phyloP scores from a whole-genome alignment of 495 filamentous ascomycete genomes.

The Neurospora hispaniola region DNA sequence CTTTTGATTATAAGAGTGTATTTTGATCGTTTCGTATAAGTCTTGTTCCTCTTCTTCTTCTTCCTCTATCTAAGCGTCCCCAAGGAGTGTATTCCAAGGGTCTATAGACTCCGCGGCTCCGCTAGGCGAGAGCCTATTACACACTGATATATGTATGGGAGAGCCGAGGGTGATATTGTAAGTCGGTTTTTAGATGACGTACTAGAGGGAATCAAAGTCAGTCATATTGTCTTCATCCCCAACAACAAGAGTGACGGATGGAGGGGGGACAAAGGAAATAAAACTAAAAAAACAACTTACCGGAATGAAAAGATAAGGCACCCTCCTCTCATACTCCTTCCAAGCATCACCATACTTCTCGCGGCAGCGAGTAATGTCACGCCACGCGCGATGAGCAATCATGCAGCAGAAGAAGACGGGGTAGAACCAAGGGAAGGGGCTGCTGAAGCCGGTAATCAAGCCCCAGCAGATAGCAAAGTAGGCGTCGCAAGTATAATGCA shows the following conservation, averaged over 20 bases:
- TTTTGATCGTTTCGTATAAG: not conserved
- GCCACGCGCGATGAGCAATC: slow-evolving; percentile 79
- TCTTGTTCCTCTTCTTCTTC: not conserved
- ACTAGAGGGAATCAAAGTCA: slow-evolving; percentile 8
- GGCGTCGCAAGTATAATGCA: slow-evolving; percentile 88
- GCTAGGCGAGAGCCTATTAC: not conserved
- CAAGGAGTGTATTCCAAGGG: not conserved
- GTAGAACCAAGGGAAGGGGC: slow-evolving; percentile 97
- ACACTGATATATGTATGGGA: not conserved
- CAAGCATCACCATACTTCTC: slow-evolving; percentile 89
- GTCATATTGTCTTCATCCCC: not conserved
- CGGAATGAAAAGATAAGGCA: slow-evolving; percentile 94
- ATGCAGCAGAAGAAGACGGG: slow-evolving; percentile 82
- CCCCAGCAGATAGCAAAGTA: slow-evolving; percentile 61
- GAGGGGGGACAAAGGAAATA: not conserved
- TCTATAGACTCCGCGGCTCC: not conserved
- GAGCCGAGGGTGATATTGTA: not conserved
- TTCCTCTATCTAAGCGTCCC: not conserved
- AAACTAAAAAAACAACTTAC: slow-evolving; percentile 44
- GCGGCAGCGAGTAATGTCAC: slow-evolving; percentile 77
- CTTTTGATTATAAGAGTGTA: not conserved
- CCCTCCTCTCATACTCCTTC: slow-evolving; percentile 76
- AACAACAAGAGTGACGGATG: not conserved
- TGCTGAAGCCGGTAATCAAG: slow-evolving; percentile 51
- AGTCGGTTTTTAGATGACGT: slow-evolving; percentile 20